Conservation (phyloP, 768 basidiomycete species). For the Amanita rimosa region DNA sequence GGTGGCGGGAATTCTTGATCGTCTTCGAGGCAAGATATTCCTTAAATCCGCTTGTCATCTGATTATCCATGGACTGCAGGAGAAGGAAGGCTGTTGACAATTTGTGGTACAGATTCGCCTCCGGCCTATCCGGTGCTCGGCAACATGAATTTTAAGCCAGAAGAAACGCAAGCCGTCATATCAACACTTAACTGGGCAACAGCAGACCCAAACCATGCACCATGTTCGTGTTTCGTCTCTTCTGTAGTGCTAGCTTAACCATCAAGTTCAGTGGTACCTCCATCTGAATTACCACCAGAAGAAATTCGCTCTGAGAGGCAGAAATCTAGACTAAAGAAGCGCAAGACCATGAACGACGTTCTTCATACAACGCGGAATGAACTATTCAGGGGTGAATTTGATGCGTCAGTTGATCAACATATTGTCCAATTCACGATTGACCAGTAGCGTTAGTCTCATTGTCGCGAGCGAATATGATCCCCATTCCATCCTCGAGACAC, state of each 20-base stretch:
- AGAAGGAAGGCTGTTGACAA: conserved; percentile 67
- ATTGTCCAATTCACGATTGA: background rate
- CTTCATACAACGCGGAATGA: conserved; percentile 63
- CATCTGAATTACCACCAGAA: conserved; percentile 45
- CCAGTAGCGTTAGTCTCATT: conserved; percentile 40
- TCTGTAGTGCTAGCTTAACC: conserved; percentile 2
- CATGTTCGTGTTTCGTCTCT: conserved; percentile 29
- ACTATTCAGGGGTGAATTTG: conserved; percentile 79
- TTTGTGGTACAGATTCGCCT: conserved; percentile 86
- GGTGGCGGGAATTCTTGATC: conserved; percentile 73
- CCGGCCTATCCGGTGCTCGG: conserved; percentile 79
- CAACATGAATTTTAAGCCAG: conserved; percentile 76
- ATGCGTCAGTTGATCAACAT: conserved; percentile 45
- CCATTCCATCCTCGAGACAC: conserved; percentile 60
- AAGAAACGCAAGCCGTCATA: conserved; percentile 36
- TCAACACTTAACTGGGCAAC: conserved; percentile 86
- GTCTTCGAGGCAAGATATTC: conserved; percentile 63
- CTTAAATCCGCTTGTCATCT: background rate
- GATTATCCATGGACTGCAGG: conserved; percentile 30
- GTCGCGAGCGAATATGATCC: conserved; percentile 82
- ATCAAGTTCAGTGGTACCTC: conserved; percentile 36
- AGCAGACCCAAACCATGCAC: conserved; percentile 63
- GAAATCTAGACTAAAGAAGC: conserved; percentile 60
- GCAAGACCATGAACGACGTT: conserved; percentile 56
- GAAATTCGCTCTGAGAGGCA: conserved; percentile 64